Evolutionary conservation across 2,329 filamentous ascomycete species (phyloP).

Genomic region (Calycina herbarum): DNA sequence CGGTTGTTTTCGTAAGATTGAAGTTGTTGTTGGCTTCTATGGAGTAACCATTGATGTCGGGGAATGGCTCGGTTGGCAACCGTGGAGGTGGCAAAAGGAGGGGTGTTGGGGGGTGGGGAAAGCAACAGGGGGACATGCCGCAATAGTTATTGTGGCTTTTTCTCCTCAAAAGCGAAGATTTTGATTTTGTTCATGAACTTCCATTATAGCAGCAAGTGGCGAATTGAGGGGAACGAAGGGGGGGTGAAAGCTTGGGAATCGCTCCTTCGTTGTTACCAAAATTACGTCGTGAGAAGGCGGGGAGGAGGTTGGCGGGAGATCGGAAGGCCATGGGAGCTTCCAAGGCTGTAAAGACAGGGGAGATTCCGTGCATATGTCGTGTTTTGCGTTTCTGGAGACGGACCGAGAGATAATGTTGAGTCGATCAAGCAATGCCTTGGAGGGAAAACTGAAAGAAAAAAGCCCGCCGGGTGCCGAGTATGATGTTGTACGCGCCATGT

Average conservation of each 20-base stretch:
- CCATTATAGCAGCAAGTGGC: background rate
- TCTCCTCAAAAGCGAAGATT: background rate
- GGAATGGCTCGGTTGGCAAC: background rate
- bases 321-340: background rate
- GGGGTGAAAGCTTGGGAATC: background rate
- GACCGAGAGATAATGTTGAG: constrained; percentile 1
- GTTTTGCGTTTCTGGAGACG: constrained; percentile 8
- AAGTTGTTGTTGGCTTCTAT: background rate
- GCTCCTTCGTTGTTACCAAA: background rate
- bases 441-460: background rate
- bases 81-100: background rate
- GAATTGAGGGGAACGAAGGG: background rate
- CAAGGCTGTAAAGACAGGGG: background rate
- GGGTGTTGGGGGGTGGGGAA: background rate
- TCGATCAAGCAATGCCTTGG: background rate
- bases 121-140: background rate
- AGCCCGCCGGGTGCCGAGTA: background rate
- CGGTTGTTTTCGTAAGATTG: background rate
- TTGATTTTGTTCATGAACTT: background rate
- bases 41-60: background rate
- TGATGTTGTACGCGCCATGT: constrained; percentile 11
- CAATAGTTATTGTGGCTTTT: background rate
- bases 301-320: background rate
- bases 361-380: constrained; percentile 5
- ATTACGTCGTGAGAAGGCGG: background rate